Conservation (phyloP, 352 stramenopile genomes). For the Phytophthora cactorum region DNA sequence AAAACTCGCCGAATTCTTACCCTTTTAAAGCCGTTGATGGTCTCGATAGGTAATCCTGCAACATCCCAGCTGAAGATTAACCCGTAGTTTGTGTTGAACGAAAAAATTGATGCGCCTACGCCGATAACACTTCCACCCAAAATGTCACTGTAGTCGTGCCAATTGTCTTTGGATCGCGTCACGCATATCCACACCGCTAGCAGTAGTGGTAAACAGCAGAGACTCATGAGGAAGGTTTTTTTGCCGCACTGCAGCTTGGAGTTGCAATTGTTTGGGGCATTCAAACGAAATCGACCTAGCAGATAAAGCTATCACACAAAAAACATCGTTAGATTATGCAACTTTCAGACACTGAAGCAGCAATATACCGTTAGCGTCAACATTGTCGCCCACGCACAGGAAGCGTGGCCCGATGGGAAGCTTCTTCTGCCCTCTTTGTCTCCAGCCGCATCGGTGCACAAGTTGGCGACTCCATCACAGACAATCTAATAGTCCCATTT, state of each 20-base stretch:
- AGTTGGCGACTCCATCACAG: conserved; percentile 79
- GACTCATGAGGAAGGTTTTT: not conserved
- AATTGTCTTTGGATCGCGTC: not conserved
- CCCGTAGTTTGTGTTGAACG: not conserved
- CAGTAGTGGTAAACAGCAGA: not conserved
- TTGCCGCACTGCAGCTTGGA: not conserved
- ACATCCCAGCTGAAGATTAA: conserved; percentile 25
- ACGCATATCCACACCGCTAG: not conserved
- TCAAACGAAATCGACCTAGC: not conserved
- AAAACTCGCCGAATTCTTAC: too few species aligned
- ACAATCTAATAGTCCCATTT: conserved; percentile 64
- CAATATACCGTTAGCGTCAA: conserved; percentile 64
- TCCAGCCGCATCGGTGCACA: conserved; percentile 30
- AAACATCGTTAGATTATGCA: not conserved
- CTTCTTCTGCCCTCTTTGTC: conserved; percentile 79
- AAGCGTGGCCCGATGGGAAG: conserved; percentile 82
- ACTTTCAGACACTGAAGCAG: too few species aligned
- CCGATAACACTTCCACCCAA: not conserved
- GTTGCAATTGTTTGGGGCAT: not conserved
- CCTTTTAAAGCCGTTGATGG: too few species aligned
- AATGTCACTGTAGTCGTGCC: not conserved
- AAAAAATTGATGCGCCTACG: not conserved
- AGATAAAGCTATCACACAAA: not conserved
- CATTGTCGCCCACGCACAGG: conserved; percentile 73
- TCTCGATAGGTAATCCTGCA: conserved; percentile 56